phyloP scores from a whole-genome alignment of 306 rosid species.

The Ormosia emarginata region DNA sequence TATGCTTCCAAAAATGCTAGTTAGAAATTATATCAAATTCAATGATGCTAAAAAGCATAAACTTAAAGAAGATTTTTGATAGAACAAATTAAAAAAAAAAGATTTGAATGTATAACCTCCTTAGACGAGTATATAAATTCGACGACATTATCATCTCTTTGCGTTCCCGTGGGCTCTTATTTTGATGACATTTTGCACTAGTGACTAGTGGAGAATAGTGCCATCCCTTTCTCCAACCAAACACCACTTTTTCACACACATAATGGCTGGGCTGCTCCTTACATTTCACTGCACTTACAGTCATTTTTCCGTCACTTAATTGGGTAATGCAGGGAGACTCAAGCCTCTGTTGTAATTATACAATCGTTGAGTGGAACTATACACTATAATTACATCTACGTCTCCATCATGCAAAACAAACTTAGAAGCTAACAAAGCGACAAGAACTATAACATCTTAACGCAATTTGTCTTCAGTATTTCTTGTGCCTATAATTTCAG shows the following conservation, averaged over 20 bases:
- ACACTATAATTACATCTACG: constrained; percentile 39
- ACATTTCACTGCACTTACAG: constrained; percentile 14
- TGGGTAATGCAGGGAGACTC: not conserved
- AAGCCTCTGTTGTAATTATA: constrained; percentile 27
- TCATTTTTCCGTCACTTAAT: constrained; percentile 19
- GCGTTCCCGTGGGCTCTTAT: constrained; percentile 6
- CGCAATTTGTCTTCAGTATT: not conserved
- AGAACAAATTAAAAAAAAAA: not conserved
- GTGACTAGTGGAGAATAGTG: not conserved
- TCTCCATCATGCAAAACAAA: constrained; percentile 67
- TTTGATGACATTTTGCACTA: not conserved
- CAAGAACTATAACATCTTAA: not conserved
- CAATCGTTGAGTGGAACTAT: constrained; percentile 36
- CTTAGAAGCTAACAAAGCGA: constrained; percentile 77
- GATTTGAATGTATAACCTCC: not conserved
- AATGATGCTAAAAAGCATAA: not conserved
- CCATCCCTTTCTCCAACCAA: constrained; percentile 53
- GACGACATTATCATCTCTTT: constrained; percentile 2
- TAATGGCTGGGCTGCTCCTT: constrained; percentile 1
- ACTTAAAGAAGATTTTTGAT: constrained; percentile 6
- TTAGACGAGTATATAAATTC: not conserved
- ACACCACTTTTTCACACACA: constrained; percentile 43
- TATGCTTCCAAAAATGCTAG: not conserved
- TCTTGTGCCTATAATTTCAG: not conserved
- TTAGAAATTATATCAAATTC: not conserved